These are phyloP conservation scores for Massarina eburnea DNA, from an alignment of 2,329 filamentous ascomycete genomes.

Conservation along the genomic window DNA sequence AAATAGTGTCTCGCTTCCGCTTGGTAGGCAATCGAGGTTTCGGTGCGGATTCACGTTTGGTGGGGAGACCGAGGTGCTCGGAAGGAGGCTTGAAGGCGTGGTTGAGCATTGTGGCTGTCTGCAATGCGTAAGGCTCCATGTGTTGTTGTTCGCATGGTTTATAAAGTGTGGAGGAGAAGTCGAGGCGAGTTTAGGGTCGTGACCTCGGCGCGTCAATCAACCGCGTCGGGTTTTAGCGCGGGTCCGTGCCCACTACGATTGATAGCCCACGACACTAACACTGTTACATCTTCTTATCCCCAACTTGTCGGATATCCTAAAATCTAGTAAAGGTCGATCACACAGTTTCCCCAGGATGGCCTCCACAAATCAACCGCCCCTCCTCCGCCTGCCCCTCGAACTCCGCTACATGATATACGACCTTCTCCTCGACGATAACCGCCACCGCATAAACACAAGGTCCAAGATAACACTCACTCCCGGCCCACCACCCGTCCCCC, in stretches of 20 bases:
- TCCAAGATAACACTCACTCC: no score
- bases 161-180: neutral
- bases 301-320: no score
- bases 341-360: no score
- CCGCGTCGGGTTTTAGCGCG: neutral
- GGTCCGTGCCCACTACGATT: neutral
- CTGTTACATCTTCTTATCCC: no score
- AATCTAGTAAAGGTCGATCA: no score
- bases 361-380: no score
- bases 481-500: no score
- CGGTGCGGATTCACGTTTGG: conserved; percentile 25
- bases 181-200: neutral
- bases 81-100: conserved; percentile 18
- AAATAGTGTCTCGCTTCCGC: conserved; percentile 33
- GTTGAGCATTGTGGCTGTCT: conserved; percentile 35
- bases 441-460: no score
- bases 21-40: conserved; percentile 31
- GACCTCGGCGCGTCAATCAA: neutral
- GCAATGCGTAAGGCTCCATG: conserved; percentile 32
- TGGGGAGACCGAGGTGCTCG: conserved; percentile 24
- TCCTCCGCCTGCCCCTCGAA: no score
- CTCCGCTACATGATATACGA: no score
- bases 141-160: conserved; percentile 25
- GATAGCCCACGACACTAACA: no score
- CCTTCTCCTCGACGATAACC: no score